Evolutionary conservation across 768 basidiomycete genomes (phyloP), one percentile per base, ranked within the genome.

Genomic region (Scleroderma citrinum): DNA sequence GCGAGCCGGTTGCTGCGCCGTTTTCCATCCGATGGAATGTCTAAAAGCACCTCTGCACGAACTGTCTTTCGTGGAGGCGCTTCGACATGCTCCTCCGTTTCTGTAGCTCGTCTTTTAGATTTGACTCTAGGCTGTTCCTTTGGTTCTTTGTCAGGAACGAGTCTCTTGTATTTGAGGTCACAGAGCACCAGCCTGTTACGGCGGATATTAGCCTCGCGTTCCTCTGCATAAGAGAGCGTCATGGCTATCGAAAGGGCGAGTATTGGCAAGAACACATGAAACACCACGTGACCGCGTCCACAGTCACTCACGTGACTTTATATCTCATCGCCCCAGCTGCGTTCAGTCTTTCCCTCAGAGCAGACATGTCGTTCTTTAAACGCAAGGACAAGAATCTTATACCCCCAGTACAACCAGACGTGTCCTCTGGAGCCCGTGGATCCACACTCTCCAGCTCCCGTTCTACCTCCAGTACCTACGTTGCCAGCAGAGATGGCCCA

Each of bases 1-100:
- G 74, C 70, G 53, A 82, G 82, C 44, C 89, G 76, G 38, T 76
- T 69, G 60, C 88, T 91, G 45, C 90, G 72, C n/a, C 89, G 78
- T 47, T 73, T 56, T 10, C 70, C 71, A 23, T 39, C 39, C 34
- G 38, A 39, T 6, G 34, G 52, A 16, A 50, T 56, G 35, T 51
- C 54, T 17, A 54, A 48, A 17, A 57, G 55, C 3, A 56, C 53
- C 12, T 68, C 65, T n/a, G 60, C 59, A 45, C 72, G 70, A 30
- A 59, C 54, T 7, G 60, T 61, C 57, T 70, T 74, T 32, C 56
- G 40, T 7, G 58, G 53, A 12, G 61, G 57, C 7, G 51, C 46
- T 21, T 48, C 47, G 10, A 37, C 51, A 35, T 49, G 52, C 37
- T 60, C 58, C 44, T 56, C 40, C 35, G 55, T 47, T 59, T 64